Base-by-base conservation (phyloP, 495 filamentous ascomycete species). In the Parathielavia hyrcaniae region DNA sequence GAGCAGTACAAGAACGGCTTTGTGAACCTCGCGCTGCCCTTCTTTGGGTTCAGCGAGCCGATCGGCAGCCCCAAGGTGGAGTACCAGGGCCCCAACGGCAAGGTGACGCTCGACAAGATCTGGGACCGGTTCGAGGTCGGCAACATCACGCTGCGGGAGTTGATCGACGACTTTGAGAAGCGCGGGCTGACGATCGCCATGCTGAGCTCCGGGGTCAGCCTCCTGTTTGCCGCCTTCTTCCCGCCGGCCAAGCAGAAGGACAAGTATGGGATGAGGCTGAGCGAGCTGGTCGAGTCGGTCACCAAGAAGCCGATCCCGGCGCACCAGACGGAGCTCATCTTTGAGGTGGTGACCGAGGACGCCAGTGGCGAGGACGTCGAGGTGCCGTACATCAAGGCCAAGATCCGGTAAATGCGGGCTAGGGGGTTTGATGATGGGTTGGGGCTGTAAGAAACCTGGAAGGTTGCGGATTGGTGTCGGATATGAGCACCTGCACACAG, bases 1-100 rank as follows among this genome's bases (percentile, higher is more conserved):
- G 92, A 96, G 72, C 88, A 97, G 65, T 99, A 92, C 81, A 97
- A 97, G 81, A 99, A 99, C 72, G 95, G 95, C 23, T 99, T 99
- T 69, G 75, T 97, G 70, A 99, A 99, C 76, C 78, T 99, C 57
- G 95, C 95, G 7, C 81, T 99, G 48, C 93, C 93, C 9, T 97
- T 97, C 81, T 91, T 97, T 60, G 92, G 91, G 19, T 99, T 97
- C 81, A 95, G 90, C 71, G 93, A 99, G 73, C 93, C 93, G 12
- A 89, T 99, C 63, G 81, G 83, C 19, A 95, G 89, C 62, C 89
- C 90, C 19, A 97, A 97, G 77, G 89, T 90, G 62, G 89, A 82
- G 66, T 99, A 97, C 72, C 67, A 76, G 65, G 84, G 90, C 53
- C 73, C 83, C 40, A 77, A 85, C 34, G 86, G 83, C 62, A 89